Evolutionary conservation across 2,329 filamentous ascomycete genomes (phyloP).

Genomic region (Claviceps pusilla): DNA sequence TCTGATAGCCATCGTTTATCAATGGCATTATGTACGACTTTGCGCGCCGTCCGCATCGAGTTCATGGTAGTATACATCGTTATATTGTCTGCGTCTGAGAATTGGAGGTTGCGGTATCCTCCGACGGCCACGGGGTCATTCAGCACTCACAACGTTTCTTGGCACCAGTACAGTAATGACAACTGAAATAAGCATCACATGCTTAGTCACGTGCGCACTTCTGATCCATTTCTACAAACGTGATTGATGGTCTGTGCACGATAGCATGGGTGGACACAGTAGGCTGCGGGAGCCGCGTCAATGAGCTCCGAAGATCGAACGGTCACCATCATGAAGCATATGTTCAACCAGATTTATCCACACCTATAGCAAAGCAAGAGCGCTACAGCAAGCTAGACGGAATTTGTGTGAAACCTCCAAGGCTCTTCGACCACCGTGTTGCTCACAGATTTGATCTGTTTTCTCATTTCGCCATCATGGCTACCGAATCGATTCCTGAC

Average conservation of each 20-base stretch:
- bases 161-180: not conserved
- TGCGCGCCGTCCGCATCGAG: constrained; percentile 38
- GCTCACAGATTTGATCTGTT: not conserved
- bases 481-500: constrained; percentile 66
- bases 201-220: not conserved
- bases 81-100: constrained; percentile 8
- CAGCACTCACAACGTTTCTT: not conserved
- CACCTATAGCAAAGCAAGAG: no score
- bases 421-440: not conserved
- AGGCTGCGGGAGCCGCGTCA: constrained; percentile 18
- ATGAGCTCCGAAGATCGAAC: not conserved
- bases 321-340: not conserved
- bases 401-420: not conserved
- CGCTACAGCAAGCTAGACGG: not conserved
- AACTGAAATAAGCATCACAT: not conserved
- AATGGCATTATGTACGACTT: constrained; percentile 29
- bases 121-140: not conserved
- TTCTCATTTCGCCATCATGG: not conserved
- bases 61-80: constrained; percentile 43
- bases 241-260: not conserved
- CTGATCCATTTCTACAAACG: no score
- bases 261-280: not conserved
- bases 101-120: not conserved
- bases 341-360: not conserved
- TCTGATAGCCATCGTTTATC: constrained; percentile 53